A percentile compares a stretch with the other conserved stretches of the same genome.
phyloP scores from a whole-genome alignment of 805 yeast genomes.

The Candida yuanshanica region DNA sequence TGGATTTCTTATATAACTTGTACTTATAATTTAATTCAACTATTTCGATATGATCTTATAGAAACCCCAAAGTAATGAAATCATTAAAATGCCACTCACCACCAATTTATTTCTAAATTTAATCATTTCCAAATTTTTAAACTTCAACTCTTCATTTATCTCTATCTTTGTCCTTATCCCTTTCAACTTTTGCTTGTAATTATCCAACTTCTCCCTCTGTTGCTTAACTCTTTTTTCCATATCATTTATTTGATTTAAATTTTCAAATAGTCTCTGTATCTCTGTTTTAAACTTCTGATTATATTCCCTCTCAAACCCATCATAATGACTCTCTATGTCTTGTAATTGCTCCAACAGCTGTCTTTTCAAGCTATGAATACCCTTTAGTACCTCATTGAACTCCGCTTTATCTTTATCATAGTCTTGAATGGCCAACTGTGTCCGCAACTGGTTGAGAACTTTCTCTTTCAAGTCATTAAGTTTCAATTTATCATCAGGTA shows the following conservation, averaged over 20 bases:
- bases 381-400: neutral
- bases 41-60: neutral
- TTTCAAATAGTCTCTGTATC: constrained; percentile 3
- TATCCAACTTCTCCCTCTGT: constrained; percentile 8
- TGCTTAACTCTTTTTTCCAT: constrained; percentile 6
- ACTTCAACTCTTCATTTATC: constrained; percentile 5
- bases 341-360: neutral
- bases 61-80: neutral
- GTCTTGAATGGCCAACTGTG: neutral
- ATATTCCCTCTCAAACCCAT: neutral
- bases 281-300: neutral
- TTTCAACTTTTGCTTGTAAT: constrained; percentile 11
- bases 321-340: neutral
- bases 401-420: neutral
- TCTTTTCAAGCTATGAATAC: neutral
- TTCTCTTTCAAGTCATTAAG: neutral
- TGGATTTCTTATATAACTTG: no score
- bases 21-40: no score
- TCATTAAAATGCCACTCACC: neutral
- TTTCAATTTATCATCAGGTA: neutral
- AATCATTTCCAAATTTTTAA: constrained; percentile 3
- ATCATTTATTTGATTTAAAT: constrained; percentile 7
- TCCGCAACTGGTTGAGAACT: neutral
- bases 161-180: constrained; percentile 9
- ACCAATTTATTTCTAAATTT: constrained; percentile 5